phyloP scores from a whole-genome alignment of 768 basidiomycete genomes.

The Mycena rosella region DNA sequence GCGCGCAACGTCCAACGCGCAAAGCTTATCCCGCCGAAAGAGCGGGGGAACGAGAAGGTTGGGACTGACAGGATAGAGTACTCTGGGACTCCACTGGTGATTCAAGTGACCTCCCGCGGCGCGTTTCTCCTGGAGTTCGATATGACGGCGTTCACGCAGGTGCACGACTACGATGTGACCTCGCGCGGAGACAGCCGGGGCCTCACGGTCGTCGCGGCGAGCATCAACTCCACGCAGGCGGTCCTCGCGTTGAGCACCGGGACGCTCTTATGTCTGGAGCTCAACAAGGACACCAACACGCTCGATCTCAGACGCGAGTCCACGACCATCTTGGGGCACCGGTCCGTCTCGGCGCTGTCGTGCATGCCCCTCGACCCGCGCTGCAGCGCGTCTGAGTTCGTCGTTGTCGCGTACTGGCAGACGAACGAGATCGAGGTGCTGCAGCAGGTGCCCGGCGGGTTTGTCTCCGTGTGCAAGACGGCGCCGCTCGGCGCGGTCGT shows the following conservation, averaged over 20 bases:
- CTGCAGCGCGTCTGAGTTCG: constrained; percentile 58
- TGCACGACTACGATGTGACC: constrained; percentile 55
- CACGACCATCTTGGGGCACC: neutral
- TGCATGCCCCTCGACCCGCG: constrained; percentile 66
- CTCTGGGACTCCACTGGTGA: constrained; percentile 64
- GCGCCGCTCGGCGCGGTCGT: constrained; percentile 56
- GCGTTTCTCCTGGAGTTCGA: constrained; percentile 72
- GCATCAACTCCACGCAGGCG: constrained; percentile 77
- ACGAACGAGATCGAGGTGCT: constrained; percentile 74
- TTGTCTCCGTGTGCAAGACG: constrained; percentile 52
- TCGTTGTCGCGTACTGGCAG: constrained; percentile 85
- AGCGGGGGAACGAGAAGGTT: constrained; percentile 9
- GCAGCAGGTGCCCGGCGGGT: constrained; percentile 32
- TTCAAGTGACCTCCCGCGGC: constrained; percentile 78
- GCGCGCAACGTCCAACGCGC: constrained; percentile 63
- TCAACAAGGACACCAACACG: constrained; percentile 53
- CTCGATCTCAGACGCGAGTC: constrained; percentile 34
- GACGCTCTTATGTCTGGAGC: constrained; percentile 62
- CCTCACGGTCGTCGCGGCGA: constrained; percentile 74
- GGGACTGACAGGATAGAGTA: constrained; percentile 43
- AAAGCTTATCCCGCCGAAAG: neutral
- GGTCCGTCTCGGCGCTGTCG: constrained; percentile 80
- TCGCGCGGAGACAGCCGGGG: constrained; percentile 32
- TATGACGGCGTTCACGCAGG: constrained; percentile 52
- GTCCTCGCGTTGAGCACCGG: constrained; percentile 71